Percentiles rank a stretch among this genome's conserved stretches.
These are phyloP conservation scores for Botrytis aclada DNA, from an alignment of 2,329 filamentous ascomycete species.

Conservation along the genomic window DNA sequence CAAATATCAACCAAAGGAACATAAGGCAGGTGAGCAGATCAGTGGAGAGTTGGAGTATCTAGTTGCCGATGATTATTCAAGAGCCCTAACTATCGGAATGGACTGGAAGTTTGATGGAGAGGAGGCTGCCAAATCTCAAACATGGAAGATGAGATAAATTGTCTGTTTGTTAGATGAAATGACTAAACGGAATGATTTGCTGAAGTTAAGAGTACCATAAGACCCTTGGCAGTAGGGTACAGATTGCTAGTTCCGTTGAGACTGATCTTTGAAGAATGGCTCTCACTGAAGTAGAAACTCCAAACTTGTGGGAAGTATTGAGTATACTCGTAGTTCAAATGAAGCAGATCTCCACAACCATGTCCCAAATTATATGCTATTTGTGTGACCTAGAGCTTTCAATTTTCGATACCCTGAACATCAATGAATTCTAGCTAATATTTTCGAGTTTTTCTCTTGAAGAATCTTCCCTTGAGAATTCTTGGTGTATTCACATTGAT, in stretches of 20 bases:
- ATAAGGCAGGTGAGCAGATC: constrained; percentile 56
- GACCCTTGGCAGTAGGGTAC: neutral
- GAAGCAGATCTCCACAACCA: neutral
- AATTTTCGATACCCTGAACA: neutral
- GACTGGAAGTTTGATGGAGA: constrained; percentile 49
- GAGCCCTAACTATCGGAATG: constrained; percentile 63
- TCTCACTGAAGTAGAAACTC: neutral
- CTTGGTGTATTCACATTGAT: neutral
- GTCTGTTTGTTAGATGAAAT: neutral
- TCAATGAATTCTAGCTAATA: neutral
- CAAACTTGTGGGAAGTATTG: neutral
- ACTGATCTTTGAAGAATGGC: neutral
- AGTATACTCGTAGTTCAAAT: neutral
- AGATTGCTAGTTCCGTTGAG: neutral
- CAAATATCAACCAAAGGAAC: constrained; percentile 45
- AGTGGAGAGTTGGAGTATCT: constrained; percentile 68
- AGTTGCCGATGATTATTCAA: constrained; percentile 66
- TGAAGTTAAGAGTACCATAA: neutral
- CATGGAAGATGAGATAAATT: constrained; percentile 38
- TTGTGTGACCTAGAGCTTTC: neutral
- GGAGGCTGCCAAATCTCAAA: constrained; percentile 30
- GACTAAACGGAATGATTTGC: neutral
- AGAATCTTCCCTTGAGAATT: neutral
- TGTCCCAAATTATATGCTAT: neutral
- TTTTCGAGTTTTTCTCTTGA: neutral